A percentile compares a stretch with the other conserved stretches of the same genome.
Evolutionary conservation across 805 yeast species (phyloP).

Genomic region (Myxozyma monticola): DNA sequence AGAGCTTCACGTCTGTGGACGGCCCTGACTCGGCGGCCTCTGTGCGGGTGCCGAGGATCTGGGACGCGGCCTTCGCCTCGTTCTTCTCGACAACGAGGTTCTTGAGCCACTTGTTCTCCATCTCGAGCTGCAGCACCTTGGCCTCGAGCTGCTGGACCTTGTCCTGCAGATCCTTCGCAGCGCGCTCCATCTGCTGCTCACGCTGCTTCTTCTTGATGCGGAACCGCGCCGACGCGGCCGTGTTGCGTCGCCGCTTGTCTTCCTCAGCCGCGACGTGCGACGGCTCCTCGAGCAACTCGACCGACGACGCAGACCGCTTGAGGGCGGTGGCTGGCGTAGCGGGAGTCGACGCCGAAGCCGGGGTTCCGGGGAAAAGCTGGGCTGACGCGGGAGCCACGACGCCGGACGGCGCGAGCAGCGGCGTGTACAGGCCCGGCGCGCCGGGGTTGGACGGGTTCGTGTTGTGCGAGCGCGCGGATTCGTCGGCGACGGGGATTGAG

Average conservation of each 20-base stretch:
- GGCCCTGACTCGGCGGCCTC: not conserved
- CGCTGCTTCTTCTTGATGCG: conserved; percentile 87
- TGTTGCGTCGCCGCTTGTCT: conserved; percentile 82
- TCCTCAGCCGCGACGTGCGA: conserved; percentile 45
- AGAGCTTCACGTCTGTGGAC: not conserved
- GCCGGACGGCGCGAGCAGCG: conserved; percentile 3
- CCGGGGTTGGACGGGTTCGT: conserved; percentile 8
- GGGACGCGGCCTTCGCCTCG: conserved; percentile 36
- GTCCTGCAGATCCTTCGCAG: conserved; percentile 70
- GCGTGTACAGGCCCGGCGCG: conserved; percentile 9
- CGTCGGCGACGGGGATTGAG: conserved; percentile 4
- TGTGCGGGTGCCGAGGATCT: conserved; percentile 13
- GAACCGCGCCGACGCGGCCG: conserved; percentile 93
- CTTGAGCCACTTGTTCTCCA: conserved; percentile 86
- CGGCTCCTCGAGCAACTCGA: conserved; percentile 19
- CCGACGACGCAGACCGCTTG: conserved; percentile 31
- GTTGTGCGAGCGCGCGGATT: not conserved
- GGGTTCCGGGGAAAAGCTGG: not conserved
- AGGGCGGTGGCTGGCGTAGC: conserved; percentile 15
- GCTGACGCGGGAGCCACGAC: conserved; percentile 1
- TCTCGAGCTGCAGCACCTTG: conserved; percentile 78
- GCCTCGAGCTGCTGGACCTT: conserved; percentile 64
- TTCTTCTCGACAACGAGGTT: conserved; percentile 78
- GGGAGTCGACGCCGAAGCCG: not conserved
- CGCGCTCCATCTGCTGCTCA: conserved; percentile 86